Base-by-base conservation (phyloP, 768 basidiomycete species). In the Rhizopogon roseolus region DNA sequence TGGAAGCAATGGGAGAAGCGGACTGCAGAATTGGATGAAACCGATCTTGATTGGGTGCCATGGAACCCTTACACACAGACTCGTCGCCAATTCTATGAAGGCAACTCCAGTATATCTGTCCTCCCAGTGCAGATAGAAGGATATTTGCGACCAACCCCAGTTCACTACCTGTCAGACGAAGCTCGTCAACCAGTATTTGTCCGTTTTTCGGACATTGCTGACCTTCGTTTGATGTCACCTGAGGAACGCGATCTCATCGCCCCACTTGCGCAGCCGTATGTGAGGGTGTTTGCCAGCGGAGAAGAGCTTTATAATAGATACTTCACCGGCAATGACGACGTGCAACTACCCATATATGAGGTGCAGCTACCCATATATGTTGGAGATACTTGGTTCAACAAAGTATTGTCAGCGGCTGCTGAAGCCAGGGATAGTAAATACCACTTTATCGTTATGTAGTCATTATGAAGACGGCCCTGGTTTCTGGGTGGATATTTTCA, bases 101-200 rank as follows among this genome's bases (percentile, higher is more conserved):
- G 42, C 11, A 19, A 39, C 1, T 9, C 19, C 36, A 16, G 34
- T 46, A 17, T 54, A 11, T 41, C 53, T 13, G 14, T 54, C 14
- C n/a, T 29, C 11, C 14, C 44, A 6, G 25, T 38, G 17, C 44
- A 28, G 11, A 13, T 4, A 0, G 11, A 17, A 16, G 16, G 16
- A 9, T 4, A 29, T 16, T 1, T 11, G 16, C 17, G 10, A 19
- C 8, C 19, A 41, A 44, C 53, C n/a, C 53, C 53, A 27, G 36
- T 48, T 8, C 53, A 54, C 44, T 54, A 54, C 38, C 38, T 54
- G 28, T 54, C 53, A 14, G 38, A 34, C 36, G 37, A 54, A 38
- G 45, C 44, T 11, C 34, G 53, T 6, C 34, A 39, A 25, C 54
- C 49, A 16, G 10, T 16, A 29, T 50, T 55, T 36, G 54, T 50